A percentile compares a stretch with the other conserved stretches of the same genome.
phyloP scores from a whole-genome alignment of 192 early-diverging fungal species.

The Backusella mclennaniae region DNA sequence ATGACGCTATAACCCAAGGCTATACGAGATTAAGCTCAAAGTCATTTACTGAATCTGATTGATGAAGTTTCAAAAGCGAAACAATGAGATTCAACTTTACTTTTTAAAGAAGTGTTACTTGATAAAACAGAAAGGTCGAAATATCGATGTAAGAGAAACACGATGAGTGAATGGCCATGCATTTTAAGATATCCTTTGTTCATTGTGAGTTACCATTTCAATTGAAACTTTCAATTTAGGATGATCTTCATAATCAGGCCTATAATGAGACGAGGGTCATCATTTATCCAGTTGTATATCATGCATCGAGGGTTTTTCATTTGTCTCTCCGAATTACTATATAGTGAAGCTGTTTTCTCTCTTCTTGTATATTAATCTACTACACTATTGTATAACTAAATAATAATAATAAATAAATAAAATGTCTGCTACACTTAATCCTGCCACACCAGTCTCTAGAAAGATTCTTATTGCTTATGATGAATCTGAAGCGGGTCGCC shows the following conservation, averaged over 20 bases:
- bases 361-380: neutral
- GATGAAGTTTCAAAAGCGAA: neutral
- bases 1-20: neutral
- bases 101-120: neutral
- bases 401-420: neutral
- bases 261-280: neutral
- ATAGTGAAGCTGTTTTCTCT: neutral
- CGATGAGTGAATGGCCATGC: too few relatives aligned
- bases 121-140: neutral
- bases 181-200: neutral
- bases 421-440: neutral
- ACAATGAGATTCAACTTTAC: neutral
- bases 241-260: neutral
- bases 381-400: neutral
- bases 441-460: neutral
- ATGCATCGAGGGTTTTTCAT: neutral
- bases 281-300: neutral
- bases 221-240: neutral
- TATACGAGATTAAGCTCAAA: neutral
- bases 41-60: neutral
- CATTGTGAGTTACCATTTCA: neutral
- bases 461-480: conserved; percentile 4
- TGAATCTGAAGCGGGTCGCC: neutral
- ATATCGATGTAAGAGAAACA: neutral
- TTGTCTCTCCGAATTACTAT: neutral